Evolutionary conservation across 495 filamentous ascomycete species (phyloP).

Genomic region (Penicillium maclennaniae): DNA sequence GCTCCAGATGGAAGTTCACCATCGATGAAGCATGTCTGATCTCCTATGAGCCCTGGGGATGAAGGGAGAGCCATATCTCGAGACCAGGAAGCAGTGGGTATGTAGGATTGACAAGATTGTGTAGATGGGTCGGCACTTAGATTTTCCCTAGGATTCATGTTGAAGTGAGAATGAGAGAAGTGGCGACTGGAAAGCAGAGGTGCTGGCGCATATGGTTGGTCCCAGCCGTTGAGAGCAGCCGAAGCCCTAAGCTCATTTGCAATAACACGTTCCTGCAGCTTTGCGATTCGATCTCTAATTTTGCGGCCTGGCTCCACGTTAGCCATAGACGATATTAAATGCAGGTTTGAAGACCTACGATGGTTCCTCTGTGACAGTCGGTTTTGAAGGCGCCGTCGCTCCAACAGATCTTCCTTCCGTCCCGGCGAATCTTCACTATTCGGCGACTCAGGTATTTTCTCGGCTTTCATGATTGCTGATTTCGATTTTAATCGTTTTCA

Average conservation of each 20-base stretch:
- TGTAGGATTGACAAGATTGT: not conserved
- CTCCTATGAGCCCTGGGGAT: not conserved
- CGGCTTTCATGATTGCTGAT: conserved; percentile 10
- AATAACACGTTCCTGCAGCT: conserved; percentile 42
- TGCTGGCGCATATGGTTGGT: conserved; percentile 12
- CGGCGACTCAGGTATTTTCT: conserved; percentile 3
- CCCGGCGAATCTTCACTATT: conserved; percentile 7
- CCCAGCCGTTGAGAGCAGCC: conserved; percentile 33
- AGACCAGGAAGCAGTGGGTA: not conserved
- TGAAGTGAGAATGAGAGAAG: not conserved
- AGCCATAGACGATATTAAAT: too few relatives aligned
- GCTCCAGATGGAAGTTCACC: not conserved
- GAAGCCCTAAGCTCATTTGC: conserved; percentile 38
- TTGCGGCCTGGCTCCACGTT: conserved; percentile 28
- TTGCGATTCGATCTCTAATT: conserved; percentile 41
- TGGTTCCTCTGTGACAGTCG: conserved; percentile 38
- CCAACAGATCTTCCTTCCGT: conserved; percentile 25
- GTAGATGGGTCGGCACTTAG: not conserved
- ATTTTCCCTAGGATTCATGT: not conserved
- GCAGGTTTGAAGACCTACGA: conserved; percentile 14
- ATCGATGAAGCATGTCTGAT: not conserved
- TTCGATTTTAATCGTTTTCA: not conserved
- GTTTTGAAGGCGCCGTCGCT: conserved; percentile 34
- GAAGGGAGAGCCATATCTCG: not conserved
- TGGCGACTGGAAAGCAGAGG: not conserved